These are phyloP conservation scores for Buxus sempervirens DNA, from an alignment of 164 flowering plant species.

Conservation along the genomic window DNA sequence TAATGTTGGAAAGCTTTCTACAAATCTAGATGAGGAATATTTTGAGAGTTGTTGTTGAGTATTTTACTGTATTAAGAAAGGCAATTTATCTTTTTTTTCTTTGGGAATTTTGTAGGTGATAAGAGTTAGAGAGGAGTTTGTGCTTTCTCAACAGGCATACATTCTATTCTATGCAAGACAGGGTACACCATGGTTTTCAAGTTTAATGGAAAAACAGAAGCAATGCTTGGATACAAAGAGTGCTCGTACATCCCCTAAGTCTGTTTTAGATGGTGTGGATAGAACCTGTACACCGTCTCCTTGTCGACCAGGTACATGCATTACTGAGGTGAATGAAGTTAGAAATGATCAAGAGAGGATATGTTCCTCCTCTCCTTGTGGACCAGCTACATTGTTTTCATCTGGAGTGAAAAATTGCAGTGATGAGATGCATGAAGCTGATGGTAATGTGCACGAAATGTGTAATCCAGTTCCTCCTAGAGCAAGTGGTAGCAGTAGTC, in stretches of 20 bases:
- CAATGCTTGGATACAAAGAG: constrained; percentile 6
- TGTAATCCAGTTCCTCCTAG: constrained; percentile 3
- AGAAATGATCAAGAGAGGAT: constrained; percentile 13
- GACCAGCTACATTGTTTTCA: background rate
- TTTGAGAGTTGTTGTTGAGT: background rate
- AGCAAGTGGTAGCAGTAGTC: background rate
- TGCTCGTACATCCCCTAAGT: constrained; percentile 48
- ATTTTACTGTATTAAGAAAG: too few relatives aligned
- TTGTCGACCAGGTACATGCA: background rate
- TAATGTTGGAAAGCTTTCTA: constrained; percentile 30
- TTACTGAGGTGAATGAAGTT: constrained; percentile 11
- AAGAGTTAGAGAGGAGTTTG: constrained; percentile 30
- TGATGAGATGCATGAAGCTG: background rate
- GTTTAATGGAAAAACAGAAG: constrained; percentile 39
- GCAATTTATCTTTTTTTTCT: background rate
- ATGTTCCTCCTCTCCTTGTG: background rate
- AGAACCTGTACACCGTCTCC: constrained; percentile 12
- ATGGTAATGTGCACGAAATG: background rate
- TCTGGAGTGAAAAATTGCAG: constrained; percentile 2
- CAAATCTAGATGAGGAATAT: too few relatives aligned
- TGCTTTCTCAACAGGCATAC: constrained; percentile 69
- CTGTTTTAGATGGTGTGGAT: constrained; percentile 52
- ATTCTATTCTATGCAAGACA: constrained; percentile 76
- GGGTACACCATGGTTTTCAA: constrained; percentile 74
- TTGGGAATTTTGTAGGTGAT: constrained; percentile 14